These are phyloP conservation scores for Nakaseomyces nivariensis DNA, from an alignment of 1,139 yeast species.

Conservation along the genomic window DNA sequence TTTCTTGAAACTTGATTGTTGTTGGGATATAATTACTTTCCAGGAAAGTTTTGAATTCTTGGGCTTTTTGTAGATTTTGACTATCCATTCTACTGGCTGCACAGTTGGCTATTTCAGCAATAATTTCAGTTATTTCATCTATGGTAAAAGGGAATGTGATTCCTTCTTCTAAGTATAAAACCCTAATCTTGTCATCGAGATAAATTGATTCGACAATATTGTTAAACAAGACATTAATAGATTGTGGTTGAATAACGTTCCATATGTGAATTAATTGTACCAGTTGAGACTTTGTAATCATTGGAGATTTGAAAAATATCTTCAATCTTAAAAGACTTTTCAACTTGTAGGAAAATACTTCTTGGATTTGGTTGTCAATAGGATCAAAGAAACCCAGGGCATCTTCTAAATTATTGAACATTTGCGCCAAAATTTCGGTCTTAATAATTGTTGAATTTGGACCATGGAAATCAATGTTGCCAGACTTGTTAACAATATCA, in stretches of 20 bases:
- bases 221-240: constrained; percentile 22
- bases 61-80: constrained; percentile 13
- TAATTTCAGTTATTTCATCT: constrained; percentile 9
- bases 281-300: constrained; percentile 13
- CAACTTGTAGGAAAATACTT: constrained; percentile 12
- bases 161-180: constrained; percentile 13
- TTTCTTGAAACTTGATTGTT: background rate
- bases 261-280: constrained; percentile 20
- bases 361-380: constrained; percentile 6
- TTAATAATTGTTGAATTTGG: constrained; percentile 10
- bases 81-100: constrained; percentile 11
- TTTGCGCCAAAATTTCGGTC: constrained; percentile 19
- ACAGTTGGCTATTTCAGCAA: constrained; percentile 11
- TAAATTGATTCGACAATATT: constrained; percentile 26
- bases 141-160: constrained; percentile 16
- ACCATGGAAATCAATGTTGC: constrained; percentile 4
- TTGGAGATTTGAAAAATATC: constrained; percentile 17
- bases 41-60: constrained; percentile 10
- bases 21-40: constrained; percentile 2
- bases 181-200: constrained; percentile 15
- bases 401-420: constrained; percentile 24
- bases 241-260: constrained; percentile 13
- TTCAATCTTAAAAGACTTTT: constrained; percentile 22
- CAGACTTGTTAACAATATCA: constrained; percentile 10
- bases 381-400: constrained; percentile 14